Evolutionary conservation across 257 asterid genomes (phyloP).

Genomic region (Rauvolfia tetraphylla): DNA sequence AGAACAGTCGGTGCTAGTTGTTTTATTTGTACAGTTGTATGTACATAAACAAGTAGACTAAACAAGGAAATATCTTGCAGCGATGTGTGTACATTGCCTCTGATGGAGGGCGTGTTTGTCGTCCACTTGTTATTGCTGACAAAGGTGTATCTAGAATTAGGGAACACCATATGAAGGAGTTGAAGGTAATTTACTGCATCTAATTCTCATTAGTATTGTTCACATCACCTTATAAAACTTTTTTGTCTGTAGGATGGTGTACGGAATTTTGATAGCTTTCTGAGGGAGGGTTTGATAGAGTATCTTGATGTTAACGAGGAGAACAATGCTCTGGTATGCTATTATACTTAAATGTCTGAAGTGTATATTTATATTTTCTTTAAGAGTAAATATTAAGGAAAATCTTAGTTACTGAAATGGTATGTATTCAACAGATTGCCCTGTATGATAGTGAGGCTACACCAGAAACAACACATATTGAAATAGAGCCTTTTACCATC

Average conservation of each 20-base stretch:
- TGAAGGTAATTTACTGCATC: slow-evolving; percentile 52
- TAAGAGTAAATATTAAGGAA: slow-evolving; percentile 13
- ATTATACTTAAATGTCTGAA: slow-evolving; percentile 2
- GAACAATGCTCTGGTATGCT: slow-evolving; percentile 84
- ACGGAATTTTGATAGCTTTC: slow-evolving; percentile 71
- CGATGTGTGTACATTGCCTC: slow-evolving; percentile 93
- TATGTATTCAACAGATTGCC: slow-evolving; percentile 59
- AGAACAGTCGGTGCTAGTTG: background rate
- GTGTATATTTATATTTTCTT: background rate
- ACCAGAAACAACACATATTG: slow-evolving; percentile 80
- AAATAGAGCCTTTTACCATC: slow-evolving; percentile 96
- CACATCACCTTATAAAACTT: slow-evolving; percentile 19
- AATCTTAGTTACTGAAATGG: slow-evolving; percentile 16
- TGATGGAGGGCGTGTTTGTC: slow-evolving; percentile 99
- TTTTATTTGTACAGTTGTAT: background rate
- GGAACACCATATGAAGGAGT: slow-evolving; percentile 95
- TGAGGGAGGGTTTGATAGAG: slow-evolving; percentile 86
- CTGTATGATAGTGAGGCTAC: slow-evolving; percentile 78
- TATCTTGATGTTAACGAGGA: slow-evolving; percentile 98
- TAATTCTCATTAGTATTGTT: slow-evolving; percentile 9
- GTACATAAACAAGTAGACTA: background rate
- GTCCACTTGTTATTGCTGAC: slow-evolving; percentile 95
- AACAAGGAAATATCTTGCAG: slow-evolving; percentile 48
- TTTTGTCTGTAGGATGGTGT: slow-evolving; percentile 74
- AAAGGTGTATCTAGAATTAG: slow-evolving; percentile 89